A percentile compares a stretch with the other conserved stretches of the same genome.
These are phyloP conservation scores for Agaricus subrufescens DNA, from an alignment of 768 basidiomycete genomes.

Conservation along the genomic window DNA sequence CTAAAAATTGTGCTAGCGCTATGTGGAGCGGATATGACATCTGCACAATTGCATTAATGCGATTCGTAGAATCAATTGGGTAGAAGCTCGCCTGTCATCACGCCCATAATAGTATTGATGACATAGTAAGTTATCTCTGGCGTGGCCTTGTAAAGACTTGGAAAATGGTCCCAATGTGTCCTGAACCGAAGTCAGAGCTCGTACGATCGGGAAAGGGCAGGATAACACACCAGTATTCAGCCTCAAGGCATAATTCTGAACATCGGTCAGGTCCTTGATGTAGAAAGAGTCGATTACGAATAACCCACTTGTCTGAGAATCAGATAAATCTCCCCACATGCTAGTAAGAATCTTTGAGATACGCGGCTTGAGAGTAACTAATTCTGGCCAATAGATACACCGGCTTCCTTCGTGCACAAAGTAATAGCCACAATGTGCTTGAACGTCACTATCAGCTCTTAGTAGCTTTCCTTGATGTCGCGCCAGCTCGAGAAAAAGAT, in stretches of 20 bases:
- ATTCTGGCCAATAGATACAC: slow-evolving; percentile 3
- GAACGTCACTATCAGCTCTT: background rate
- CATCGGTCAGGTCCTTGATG: no score
- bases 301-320: background rate
- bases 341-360: background rate
- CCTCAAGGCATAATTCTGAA: slow-evolving; percentile 3
- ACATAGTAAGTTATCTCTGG: background rate
- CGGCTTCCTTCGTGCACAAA: background rate
- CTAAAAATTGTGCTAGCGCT: background rate
- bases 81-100: slow-evolving; percentile 4
- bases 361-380: background rate
- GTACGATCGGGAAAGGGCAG: background rate
- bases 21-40: background rate
- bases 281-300: background rate
- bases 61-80: background rate
- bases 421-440: slow-evolving; percentile 1
- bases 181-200: background rate
- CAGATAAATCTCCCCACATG: background rate
- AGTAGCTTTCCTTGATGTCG: no score
- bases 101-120: background rate
- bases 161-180: slow-evolving; percentile 4
- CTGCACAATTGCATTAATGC: background rate
- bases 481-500: background rate
- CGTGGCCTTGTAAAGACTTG: background rate
- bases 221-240: slow-evolving; percentile 1